phyloP scores from a whole-genome alignment of 192 early-diverging fungal genomes.

The Umbelopsis vinacea region DNA sequence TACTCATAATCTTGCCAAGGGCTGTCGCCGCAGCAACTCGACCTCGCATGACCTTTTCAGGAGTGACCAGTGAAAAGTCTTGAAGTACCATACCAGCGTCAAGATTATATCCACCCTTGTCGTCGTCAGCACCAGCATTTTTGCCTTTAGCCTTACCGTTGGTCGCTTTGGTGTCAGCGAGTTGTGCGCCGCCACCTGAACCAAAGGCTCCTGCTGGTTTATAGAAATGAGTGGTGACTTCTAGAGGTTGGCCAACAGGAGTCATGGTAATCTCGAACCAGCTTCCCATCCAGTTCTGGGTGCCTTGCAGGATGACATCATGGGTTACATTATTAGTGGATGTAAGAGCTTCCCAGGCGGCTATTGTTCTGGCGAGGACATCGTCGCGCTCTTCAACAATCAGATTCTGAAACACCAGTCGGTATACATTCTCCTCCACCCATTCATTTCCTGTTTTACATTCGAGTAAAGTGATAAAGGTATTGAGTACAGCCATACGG shows the following conservation, averaged over 20 bases:
- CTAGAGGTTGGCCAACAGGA: conserved; percentile 84
- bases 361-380: conserved; percentile 59
- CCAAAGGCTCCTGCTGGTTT: conserved; percentile 50
- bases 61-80: conserved; percentile 82
- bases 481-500: conserved; percentile 80
- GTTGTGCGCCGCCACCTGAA: conserved; percentile 20
- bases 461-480: conserved; percentile 74
- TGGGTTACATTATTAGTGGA: conserved; percentile 26
- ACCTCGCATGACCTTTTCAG: conserved; percentile 79
- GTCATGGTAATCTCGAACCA: conserved; percentile 82
- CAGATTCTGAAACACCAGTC: conserved; percentile 90
- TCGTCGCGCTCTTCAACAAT: conserved; percentile 84
- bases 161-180: conserved; percentile 17
- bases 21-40: conserved; percentile 78
- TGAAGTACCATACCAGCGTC: conserved; percentile 92
- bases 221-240: conserved; percentile 49
- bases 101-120: conserved; percentile 67
- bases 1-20: conserved; percentile 74
- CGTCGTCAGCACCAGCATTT: conserved; percentile 25
- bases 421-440: conserved; percentile 73
- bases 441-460: conserved; percentile 57
- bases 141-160: conserved; percentile 17
- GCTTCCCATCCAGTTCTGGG: conserved; percentile 39
- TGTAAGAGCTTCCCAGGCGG: conserved; percentile 71
- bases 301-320: conserved; percentile 35